Evolutionary conservation across 371 early-diverging fungal species (phyloP), one percentile per base, ranked within the genome.

Genomic region (Lichtheimia ramosa): DNA sequence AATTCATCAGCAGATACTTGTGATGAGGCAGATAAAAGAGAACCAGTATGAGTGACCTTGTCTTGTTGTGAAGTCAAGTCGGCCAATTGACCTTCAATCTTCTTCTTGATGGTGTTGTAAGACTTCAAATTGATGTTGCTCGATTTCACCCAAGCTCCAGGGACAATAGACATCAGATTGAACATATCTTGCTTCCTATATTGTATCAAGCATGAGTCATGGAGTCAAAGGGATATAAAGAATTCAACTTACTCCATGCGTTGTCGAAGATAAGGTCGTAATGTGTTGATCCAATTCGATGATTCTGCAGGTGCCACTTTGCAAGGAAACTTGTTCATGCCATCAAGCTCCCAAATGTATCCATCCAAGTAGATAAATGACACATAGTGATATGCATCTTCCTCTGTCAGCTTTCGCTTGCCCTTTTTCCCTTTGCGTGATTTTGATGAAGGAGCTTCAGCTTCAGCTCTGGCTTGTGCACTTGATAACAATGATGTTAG

Each of bases 311-410:
- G 21, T 8, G 51, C 58, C 8, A 58, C 48, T 20, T 65, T 60
- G 27, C 68, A 41, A 2, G 79, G 76, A 2, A 51, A 48, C 25
- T 48, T 48, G 46, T 69, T 64, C n/a, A 75, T 55, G 18, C 79
- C 77, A 43, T 79, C 77, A 12, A 79, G 59, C 27, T 79, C 79
- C 71, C 70, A 74, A 24, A 71, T 40, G 20, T 49, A 60, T 15
- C 79, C 79, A 41, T 62, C 63, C 24, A 61, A 16, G n/a, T 64
- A 62, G 0, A 79, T 62, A 48, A 58, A 72, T 28, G 66, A 66
- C 13, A 69, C 56, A 49, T 66, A 79, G 40, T 79, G 77, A 25
- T 64, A 74, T 20, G 62, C 58, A 6, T 65, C 61, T 18, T 51
- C 53, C 15, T 56, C 10, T 1, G n/a, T 34, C 13, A 23, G 21